phyloP scores from a whole-genome alignment of 169 alveolate genomes.

The Babesia divergens region DNA sequence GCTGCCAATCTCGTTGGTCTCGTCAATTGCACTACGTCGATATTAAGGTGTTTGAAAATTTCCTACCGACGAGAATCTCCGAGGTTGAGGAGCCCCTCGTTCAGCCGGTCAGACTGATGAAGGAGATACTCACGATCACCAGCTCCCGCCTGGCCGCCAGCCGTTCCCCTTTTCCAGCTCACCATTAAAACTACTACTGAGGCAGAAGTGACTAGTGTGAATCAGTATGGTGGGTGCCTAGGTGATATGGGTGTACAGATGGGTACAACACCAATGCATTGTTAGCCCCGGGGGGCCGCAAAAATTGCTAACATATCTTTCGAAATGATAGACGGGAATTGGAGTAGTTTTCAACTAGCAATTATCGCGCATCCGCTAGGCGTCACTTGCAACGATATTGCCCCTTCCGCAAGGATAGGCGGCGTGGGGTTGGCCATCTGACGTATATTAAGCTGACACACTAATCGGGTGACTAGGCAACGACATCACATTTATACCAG shows the following conservation, averaged over 20 bases:
- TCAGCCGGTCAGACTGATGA: slow-evolving; percentile 46
- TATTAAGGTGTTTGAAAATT: neutral
- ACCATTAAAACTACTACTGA: neutral
- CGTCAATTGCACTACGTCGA: slow-evolving; percentile 35
- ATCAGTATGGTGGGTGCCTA: neutral
- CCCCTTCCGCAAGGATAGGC: slow-evolving; percentile 97
- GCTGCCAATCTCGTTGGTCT: slow-evolving; percentile 60
- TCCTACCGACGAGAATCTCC: slow-evolving; percentile 53
- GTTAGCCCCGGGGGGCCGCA: slow-evolving; percentile 86
- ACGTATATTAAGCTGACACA: neutral
- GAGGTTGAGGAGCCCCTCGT: slow-evolving; percentile 29
- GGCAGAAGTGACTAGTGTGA: too few relatives aligned
- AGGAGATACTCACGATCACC: slow-evolving; percentile 56
- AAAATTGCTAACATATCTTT: slow-evolving; percentile 91
- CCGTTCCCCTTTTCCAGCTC: slow-evolving; percentile 24
- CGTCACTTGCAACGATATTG: slow-evolving; percentile 98
- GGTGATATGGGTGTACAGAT: neutral
- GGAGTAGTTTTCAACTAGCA: slow-evolving; percentile 99
- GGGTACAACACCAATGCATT: too few relatives aligned
- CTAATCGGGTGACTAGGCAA: slow-evolving; percentile 1
- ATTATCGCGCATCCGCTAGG: slow-evolving; percentile 99
- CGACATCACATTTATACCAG: slow-evolving; percentile 2
- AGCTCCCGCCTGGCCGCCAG: slow-evolving; percentile 9
- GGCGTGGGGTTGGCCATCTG: neutral
- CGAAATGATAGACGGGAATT: slow-evolving; percentile 91